Evolutionary conservation across 805 yeast species (phyloP), one percentile per base, ranked within the genome.

Genomic region (Schwanniomyces pseudopolymorphus): DNA sequence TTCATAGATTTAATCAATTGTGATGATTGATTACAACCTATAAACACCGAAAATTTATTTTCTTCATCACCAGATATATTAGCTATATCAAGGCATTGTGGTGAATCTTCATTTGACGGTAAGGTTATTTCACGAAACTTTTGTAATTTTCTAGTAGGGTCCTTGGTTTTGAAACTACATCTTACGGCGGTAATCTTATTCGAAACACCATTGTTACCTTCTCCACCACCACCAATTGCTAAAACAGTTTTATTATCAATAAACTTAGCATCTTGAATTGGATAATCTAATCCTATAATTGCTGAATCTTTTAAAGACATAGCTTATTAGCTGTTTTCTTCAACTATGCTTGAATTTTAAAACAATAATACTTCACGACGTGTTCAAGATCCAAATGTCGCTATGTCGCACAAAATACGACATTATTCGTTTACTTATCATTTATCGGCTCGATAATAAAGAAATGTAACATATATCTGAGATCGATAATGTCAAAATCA

Each of bases 191-290:
- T 81, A 51, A 92, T 70, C 61, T 87, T 89, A 66, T 92, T 92
- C 35, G 91, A 87, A 45, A 89, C 83, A 25, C 96, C 97, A 58
- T 89, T 85, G 58, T 83, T 84, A 8, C 96, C 96, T 63, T 89
- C 96, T 21, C 97, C 98, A 25, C 97, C 97, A 39, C 99, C 99
- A 36, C 99, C 99, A 2, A 89, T 83, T 24, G 85, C 85, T 41
- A 90, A 64, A 22, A 91, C 63, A 1, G 83, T 78, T 49, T 72
- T 67, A 51, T 83, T 77, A 53, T 79, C 74, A 39, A 84, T 71
- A 61, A 89, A 90, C 49, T 80, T 79, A 44, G 92, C 84, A 2
- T 89, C 92, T 55, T 85, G 87, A 10, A 90, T 75, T 1, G 99
- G 98, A 57, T 84, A 87, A 2, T 88, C 92, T 14, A 71, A 61